phyloP scores from a whole-genome alignment of 148 eudicot genomes.

The Heliamphora exappendiculata region DNA sequence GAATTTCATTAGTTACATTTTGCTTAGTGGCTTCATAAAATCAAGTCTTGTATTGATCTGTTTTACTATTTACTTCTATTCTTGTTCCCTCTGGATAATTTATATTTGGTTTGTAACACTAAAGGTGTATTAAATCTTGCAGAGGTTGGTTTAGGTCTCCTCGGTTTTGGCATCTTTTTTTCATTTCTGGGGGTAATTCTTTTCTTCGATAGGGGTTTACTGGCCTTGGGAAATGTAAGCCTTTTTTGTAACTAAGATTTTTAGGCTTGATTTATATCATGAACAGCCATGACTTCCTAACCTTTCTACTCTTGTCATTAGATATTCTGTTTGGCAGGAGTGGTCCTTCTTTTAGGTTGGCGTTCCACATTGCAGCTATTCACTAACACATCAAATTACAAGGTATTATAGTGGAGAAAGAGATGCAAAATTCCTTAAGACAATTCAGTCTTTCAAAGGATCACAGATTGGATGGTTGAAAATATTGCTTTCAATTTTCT shows the following conservation, averaged over 20 bases:
- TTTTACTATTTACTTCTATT: background rate
- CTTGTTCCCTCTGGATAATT: background rate
- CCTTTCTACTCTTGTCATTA: constrained; percentile 8
- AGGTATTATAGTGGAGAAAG: constrained; percentile 24
- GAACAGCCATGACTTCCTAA: background rate
- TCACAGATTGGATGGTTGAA: background rate
- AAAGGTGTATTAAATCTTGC: constrained; percentile 10
- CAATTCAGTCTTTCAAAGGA: background rate
- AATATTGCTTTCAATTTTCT: background rate
- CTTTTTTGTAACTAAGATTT: background rate
- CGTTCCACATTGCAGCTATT: constrained; percentile 43
- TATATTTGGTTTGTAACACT: background rate
- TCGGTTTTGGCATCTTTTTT: constrained; percentile 55
- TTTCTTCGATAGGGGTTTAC: constrained; percentile 56
- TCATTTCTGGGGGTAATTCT: constrained; percentile 40
- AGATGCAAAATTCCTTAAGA: background rate
- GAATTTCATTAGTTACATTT: background rate
- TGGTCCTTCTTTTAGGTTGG: constrained; percentile 43
- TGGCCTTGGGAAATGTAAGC: constrained; percentile 59
- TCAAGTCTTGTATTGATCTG: background rate
- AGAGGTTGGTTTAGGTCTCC: constrained; percentile 51
- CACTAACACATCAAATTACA: constrained; percentile 37
- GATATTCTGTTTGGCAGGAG: constrained; percentile 49
- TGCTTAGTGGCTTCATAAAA: background rate
- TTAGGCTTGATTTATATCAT: background rate